These are phyloP conservation scores for Asterella californica DNA, from an alignment of 225 moss, liverwort and hornwort genomes.

Conservation along the genomic window DNA sequence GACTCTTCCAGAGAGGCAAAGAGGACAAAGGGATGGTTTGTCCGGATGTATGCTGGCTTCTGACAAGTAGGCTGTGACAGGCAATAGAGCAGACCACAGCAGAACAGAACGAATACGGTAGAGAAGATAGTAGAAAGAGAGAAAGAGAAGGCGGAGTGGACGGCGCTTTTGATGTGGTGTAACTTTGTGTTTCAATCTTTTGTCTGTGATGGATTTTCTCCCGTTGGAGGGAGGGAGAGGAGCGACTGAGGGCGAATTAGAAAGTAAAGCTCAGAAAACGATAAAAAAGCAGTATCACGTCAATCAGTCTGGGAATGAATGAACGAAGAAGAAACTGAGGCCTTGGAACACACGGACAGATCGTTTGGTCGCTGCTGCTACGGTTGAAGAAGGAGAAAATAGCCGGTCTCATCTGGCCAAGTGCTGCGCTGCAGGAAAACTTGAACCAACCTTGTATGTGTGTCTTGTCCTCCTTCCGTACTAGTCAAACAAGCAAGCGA, in stretches of 20 bases:
- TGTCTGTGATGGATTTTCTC: not conserved
- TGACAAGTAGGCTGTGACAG: not conserved
- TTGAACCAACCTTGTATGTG: not conserved
- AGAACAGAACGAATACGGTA: not conserved
- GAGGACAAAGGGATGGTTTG: not conserved
- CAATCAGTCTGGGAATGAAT: not conserved
- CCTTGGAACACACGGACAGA: not conserved
- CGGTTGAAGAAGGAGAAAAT: not conserved
- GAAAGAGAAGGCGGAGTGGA: not conserved
- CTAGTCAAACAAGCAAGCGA: not conserved
- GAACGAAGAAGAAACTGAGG: not conserved
- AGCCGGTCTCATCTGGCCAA: not conserved
- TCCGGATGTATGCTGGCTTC: not conserved
- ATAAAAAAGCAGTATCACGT: not conserved
- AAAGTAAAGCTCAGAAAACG: not conserved
- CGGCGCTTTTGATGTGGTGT: not conserved
- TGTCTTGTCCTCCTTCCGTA: not conserved
- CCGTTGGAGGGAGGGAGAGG: not conserved
- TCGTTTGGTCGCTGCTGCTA: not conserved
- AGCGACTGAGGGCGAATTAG: not conserved
- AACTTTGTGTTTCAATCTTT: not conserved
- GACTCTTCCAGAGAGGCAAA: not conserved
- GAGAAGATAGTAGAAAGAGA: not conserved
- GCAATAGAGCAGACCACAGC: not conserved
- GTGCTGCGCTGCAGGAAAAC: not conserved